Percentiles rank a stretch among this genome's conserved stretches.
These are phyloP conservation scores for Moniliophthora roreri DNA, from an alignment of 1,284 basidiomycete genomes.

Conservation along the genomic window DNA sequence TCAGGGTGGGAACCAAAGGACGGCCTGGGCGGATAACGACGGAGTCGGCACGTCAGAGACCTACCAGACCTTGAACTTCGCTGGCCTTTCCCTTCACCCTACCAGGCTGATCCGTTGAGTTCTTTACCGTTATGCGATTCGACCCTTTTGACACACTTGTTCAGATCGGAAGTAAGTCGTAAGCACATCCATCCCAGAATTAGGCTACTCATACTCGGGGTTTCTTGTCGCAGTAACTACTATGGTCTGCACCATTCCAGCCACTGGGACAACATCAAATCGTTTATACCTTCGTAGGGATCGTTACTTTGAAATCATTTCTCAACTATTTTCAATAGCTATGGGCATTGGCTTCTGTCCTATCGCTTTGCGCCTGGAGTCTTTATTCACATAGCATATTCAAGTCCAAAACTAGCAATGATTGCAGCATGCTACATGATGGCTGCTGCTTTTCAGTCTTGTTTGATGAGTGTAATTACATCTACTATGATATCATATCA, in stretches of 20 bases:
- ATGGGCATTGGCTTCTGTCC: constrained; percentile 16
- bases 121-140: too few relatives aligned
- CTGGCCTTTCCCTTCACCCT: too few relatives aligned
- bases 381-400: not conserved
- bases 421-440: constrained; percentile 33
- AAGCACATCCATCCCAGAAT: too few relatives aligned
- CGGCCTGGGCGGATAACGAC: too few relatives aligned
- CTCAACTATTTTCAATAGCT: constrained; percentile 2
- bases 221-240: too few relatives aligned
- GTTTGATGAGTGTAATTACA: constrained; percentile 27
- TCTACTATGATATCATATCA: not conserved
- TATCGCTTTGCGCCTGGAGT: not conserved
- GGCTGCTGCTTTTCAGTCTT: constrained; percentile 32
- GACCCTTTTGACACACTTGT: too few relatives aligned
- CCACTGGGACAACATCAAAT: not conserved
- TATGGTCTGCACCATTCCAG: not conserved
- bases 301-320: constrained; percentile 15
- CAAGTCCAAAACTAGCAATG: constrained; percentile 15
- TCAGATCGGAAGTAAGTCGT: too few relatives aligned
- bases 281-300: constrained; percentile 29
- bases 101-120: too few relatives aligned
- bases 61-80: too few relatives aligned
- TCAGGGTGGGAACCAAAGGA: too few relatives aligned
- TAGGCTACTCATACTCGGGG: too few relatives aligned
- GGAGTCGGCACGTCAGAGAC: too few relatives aligned